Evolutionary conservation across 768 basidiomycete species (phyloP), one percentile per base, ranked within the genome.

Genomic region (Hebeloma cylindrosporum): DNA sequence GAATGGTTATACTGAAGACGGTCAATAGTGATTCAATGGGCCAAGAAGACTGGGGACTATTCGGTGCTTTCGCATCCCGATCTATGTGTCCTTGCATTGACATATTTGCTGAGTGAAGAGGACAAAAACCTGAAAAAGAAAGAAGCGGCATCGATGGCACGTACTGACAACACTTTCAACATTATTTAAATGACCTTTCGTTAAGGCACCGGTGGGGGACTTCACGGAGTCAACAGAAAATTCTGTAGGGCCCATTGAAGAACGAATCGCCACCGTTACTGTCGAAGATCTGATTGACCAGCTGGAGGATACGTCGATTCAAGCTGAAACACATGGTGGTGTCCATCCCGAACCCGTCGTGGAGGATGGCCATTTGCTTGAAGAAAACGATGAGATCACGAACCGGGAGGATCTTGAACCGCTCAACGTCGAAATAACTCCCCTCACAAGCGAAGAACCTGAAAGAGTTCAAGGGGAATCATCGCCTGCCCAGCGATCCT

Each of bases 1-100:
- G 38, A 10, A 42, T 14, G 13, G 13, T 21, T 30, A 18, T 13
- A 3, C 22, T 22, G 45, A 52, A 45, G 38, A 20, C 23, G 5
- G 23, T 4, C 21, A 36, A 26, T 60, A 97, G 96, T 95, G 3
- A 89, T 88, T 43, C 85, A 86, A 50, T 85, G 83, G 66, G 91
- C 96, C 3, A 95, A 93, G 73, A 90, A 90, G 73, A 95, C 95
- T 0, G 96, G 96, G 61, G 96, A 99, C 66, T 94, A 93, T 61
- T 72, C 89, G 31, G 94, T 93, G 35, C 74, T 99, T 28, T 96
- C 93, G 10, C 80, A 85, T 63, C 77, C 93, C 10, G 96, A 99
- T 82, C 63, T 99, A 30, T 85, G 87, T 56, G 83, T 98, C 27
- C 67, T 98, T 38, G 95, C 96, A 1, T 71, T 99, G 54, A 92